Conservation (phyloP, 495 filamentous ascomycete genomes). For the Penicillium tannophilum region DNA sequence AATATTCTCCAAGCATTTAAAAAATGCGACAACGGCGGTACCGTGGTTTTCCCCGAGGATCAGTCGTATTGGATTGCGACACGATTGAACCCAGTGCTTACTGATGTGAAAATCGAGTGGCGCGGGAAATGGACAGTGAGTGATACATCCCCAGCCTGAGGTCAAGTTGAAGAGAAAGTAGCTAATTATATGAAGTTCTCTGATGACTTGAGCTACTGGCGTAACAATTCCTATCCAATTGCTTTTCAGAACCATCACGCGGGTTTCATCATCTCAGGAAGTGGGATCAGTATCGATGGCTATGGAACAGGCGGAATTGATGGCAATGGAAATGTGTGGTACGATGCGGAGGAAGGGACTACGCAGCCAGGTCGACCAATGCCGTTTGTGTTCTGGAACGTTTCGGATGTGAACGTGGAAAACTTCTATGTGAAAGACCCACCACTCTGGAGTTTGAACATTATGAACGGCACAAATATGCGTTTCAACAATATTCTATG, state of each 20-base stretch:
- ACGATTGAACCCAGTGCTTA: conserved; percentile 49
- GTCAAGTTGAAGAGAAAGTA: background rate
- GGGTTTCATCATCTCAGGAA: conserved; percentile 53
- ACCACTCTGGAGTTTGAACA: conserved; percentile 57
- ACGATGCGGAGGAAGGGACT: conserved; percentile 42
- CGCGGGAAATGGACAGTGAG: conserved; percentile 48
- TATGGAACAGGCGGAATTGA: conserved; percentile 54
- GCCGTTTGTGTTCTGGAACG: conserved; percentile 65
- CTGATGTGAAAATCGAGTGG: conserved; percentile 52
- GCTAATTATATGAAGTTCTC: conserved; percentile 39
- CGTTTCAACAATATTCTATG: conserved; percentile 51
- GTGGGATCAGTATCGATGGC: conserved; percentile 52
- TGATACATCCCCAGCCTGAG: background rate
- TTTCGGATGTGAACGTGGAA: conserved; percentile 52
- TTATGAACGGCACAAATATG: conserved; percentile 62
- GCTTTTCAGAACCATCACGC: conserved; percentile 60
- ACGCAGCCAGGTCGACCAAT: conserved; percentile 57
- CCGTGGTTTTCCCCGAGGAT: conserved; percentile 53
- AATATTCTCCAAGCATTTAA: conserved; percentile 53
- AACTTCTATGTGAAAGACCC: conserved; percentile 57
- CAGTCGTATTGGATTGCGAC: conserved; percentile 53
- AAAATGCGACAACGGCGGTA: conserved; percentile 53
- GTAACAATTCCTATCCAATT: conserved; percentile 54
- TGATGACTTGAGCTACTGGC: conserved; percentile 57
- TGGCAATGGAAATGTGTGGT: conserved; percentile 57